A percentile compares a stretch with the other conserved stretches of the same genome.
Conservation (phyloP, 768 basidiomycete species). For the Pisolithus tinctorius region DNA sequence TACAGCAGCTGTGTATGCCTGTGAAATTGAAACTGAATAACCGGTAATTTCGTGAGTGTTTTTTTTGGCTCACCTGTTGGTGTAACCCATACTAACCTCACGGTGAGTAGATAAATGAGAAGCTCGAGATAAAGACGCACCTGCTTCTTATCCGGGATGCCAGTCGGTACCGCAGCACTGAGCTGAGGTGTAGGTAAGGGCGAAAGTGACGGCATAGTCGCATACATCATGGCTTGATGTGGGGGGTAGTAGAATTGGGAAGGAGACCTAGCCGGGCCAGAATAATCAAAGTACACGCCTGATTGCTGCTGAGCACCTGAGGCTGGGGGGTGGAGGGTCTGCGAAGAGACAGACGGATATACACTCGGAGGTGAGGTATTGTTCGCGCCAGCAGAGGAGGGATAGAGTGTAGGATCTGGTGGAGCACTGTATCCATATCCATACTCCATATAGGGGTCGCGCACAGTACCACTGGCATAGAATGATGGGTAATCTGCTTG, state of each 20-base stretch:
- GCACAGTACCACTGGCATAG: conserved; percentile 44
- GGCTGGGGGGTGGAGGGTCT: conserved; percentile 36
- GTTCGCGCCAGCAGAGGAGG: conserved; percentile 38
- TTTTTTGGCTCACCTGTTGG: conserved; percentile 37
- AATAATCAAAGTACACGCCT: conserved; percentile 55
- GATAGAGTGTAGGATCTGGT: conserved; percentile 47
- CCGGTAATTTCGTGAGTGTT: not conserved
- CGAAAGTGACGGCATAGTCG: conserved; percentile 43
- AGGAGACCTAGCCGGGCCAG: conserved; percentile 38
- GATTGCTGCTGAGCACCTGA: conserved; percentile 43
- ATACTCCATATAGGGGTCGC: conserved; percentile 49
- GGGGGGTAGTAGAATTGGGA: conserved; percentile 59
- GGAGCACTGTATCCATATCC: conserved; percentile 48
- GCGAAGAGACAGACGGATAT: conserved; percentile 43
- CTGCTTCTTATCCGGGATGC: conserved; percentile 54
- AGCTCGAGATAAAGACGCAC: conserved; percentile 27
- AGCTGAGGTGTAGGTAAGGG: conserved; percentile 49
- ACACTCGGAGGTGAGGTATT: conserved; percentile 38
- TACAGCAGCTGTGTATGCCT: conserved; percentile 37
- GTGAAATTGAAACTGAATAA: conserved; percentile 2
- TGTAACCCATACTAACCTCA: conserved; percentile 36
- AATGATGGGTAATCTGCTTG: conserved; percentile 56
- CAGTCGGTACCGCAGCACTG: conserved; percentile 31
- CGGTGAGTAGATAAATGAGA: conserved; percentile 8
- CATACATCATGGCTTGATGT: conserved; percentile 54